phyloP scores from a whole-genome alignment of 2,329 filamentous ascomycete species.

The Fusarium sp. region DNA sequence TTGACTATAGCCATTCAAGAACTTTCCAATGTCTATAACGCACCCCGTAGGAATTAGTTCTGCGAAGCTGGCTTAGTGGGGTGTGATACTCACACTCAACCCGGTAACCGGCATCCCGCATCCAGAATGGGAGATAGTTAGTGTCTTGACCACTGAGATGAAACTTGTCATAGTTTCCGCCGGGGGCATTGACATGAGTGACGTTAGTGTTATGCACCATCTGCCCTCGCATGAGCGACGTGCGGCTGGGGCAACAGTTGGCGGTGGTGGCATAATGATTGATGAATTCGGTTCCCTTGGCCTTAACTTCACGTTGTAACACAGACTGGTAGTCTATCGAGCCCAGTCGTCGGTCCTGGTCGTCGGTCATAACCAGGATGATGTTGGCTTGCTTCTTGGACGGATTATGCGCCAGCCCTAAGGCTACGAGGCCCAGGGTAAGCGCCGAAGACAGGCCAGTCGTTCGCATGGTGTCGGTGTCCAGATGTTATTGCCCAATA shows the following conservation, averaged over 20 bases:
- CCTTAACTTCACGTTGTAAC: background rate
- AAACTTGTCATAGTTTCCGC: background rate
- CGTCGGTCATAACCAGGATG: background rate
- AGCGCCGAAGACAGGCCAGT: background rate
- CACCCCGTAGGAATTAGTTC: background rate
- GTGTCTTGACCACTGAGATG: background rate
- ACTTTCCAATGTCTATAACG: background rate
- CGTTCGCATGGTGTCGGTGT: background rate
- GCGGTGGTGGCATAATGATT: background rate
- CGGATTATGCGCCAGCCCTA: background rate
- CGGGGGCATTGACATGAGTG: background rate
- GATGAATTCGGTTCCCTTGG: background rate
- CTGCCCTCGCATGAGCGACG: background rate
- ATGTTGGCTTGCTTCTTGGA: background rate
- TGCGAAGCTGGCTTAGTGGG: background rate
- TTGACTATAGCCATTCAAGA: background rate
- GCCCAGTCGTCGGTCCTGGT: background rate
- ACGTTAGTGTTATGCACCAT: background rate
- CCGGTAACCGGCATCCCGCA: background rate
- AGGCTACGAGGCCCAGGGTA: background rate
- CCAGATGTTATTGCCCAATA: background rate
- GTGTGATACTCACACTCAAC: background rate
- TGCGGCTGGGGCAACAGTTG: background rate
- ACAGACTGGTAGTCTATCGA: background rate
- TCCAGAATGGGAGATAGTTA: background rate